These are phyloP conservation scores for Ophiosphaerella narmari DNA, from an alignment of 2,329 filamentous ascomycete genomes.

Conservation along the genomic window DNA sequence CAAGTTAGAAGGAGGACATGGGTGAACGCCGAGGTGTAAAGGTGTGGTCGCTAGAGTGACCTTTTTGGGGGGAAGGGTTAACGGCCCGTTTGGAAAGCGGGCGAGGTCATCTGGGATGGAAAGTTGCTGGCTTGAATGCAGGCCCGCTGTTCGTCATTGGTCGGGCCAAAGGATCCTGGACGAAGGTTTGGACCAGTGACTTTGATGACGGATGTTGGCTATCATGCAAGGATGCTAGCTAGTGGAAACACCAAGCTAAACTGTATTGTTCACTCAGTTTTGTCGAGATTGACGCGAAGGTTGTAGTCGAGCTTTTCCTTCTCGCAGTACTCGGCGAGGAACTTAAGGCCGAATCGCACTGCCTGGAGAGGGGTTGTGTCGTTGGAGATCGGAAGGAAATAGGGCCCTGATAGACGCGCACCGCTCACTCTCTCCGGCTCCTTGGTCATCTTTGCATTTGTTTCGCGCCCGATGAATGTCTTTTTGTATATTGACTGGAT, in stretches of 20 bases:
- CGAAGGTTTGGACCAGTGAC: background rate
- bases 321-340: constrained; percentile 51
- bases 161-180: no score
- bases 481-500: constrained; percentile 45
- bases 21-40: background rate
- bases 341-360: constrained; percentile 49
- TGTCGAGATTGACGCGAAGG: constrained; percentile 34
- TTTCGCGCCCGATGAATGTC: constrained; percentile 42
- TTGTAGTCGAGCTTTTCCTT: constrained; percentile 34
- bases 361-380: constrained; percentile 52
- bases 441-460: constrained; percentile 21
- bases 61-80: no score
- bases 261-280: constrained; percentile 21
- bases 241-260: background rate
- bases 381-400: constrained; percentile 47
- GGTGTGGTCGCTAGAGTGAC: no score
- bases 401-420: constrained; percentile 43
- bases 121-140: no score
- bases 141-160: no score
- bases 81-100: no score
- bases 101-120: no score
- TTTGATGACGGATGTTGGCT: background rate
- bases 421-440: constrained; percentile 42
- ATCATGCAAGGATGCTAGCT: background rate
- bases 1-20: background rate